Conservation (phyloP, 129 eudicot species). For the Tagetes erecta region DNA sequence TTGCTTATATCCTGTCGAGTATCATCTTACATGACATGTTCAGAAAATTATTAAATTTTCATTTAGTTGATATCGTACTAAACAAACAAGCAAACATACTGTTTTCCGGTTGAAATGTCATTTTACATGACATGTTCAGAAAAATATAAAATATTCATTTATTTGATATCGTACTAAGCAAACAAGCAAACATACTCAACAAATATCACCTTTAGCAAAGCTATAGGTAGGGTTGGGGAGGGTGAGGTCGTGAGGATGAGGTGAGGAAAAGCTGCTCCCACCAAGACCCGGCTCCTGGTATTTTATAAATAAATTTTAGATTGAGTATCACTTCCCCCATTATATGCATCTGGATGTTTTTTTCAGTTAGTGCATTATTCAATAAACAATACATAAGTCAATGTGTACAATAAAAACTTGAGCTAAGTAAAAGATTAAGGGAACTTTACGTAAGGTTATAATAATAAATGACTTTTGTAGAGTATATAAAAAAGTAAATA, state of each 20-base stretch:
- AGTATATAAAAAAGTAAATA: background rate
- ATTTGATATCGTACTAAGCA: background rate
- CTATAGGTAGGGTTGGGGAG: no score
- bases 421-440: background rate
- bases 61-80: background rate
- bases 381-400: background rate
- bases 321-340: no score
- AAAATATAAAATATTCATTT: background rate
- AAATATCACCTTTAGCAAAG: no score
- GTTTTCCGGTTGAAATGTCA: background rate
- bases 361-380: background rate
- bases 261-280: no score
- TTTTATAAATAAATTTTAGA: no score
- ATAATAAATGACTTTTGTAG: background rate
- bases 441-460: background rate
- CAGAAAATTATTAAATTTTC: background rate
- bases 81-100: background rate
- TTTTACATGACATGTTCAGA: background rate
- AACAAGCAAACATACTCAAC: background rate
- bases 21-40: background rate
- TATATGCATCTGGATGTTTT: no score
- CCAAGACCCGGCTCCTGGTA: no score
- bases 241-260: no score
- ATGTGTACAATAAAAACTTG: background rate
- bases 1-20: background rate